A percentile compares a stretch with the other conserved stretches of the same genome.
These are phyloP conservation scores for Potentilla sterilis DNA, from an alignment of 306 rosid genomes.

Conservation along the genomic window DNA sequence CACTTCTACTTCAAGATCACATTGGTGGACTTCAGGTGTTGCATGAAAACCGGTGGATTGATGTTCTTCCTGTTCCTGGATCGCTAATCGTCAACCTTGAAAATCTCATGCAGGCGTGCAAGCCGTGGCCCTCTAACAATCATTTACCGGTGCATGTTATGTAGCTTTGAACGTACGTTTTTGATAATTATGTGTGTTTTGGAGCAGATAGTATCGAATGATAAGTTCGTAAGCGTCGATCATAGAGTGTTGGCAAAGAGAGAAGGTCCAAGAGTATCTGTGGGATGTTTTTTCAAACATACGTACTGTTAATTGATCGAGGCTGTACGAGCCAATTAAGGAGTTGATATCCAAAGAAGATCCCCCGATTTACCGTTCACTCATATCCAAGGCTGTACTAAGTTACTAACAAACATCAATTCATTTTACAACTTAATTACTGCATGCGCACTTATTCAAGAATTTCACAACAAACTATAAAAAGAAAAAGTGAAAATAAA, in stretches of 20 bases:
- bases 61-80: neutral
- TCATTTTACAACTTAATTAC: no score
- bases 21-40: neutral
- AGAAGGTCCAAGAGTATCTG: slow-evolving; percentile 2
- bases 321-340: neutral
- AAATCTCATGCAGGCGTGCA: no score
- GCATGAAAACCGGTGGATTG: neutral
- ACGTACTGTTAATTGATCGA: neutral
- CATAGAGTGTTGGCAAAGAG: neutral
- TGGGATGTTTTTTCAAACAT: neutral
- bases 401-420: no score
- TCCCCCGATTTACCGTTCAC: no score
- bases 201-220: neutral
- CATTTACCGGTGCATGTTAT: no score
- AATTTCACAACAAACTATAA: no score
- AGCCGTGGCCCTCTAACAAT: no score
- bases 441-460: no score
- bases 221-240: neutral
- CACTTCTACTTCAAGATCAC: neutral
- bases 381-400: no score
- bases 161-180: no score
- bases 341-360: neutral
- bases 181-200: neutral
- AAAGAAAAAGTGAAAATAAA: no score
- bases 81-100: neutral